Conservation (phyloP, 306 rosid species). For the Calophaca sinica region DNA sequence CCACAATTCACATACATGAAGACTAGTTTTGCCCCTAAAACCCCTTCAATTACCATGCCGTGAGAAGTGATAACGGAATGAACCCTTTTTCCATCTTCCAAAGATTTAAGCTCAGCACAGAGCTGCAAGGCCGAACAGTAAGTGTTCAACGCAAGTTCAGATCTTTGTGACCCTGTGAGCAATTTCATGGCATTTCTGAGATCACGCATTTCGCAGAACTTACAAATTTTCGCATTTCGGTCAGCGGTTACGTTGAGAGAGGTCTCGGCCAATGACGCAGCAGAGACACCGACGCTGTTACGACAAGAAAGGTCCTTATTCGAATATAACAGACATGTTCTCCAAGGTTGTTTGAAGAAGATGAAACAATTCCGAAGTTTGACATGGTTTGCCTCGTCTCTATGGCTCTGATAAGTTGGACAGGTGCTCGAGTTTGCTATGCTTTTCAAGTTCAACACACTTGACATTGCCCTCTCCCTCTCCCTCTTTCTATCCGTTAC, state of each 20-base stretch:
- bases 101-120: constrained; percentile 63
- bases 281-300: constrained; percentile 24
- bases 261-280: constrained; percentile 45
- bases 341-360: constrained; percentile 49
- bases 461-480: constrained; percentile 43
- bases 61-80: constrained; percentile 58
- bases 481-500: constrained; percentile 22
- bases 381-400: background rate
- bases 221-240: constrained; percentile 40
- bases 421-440: constrained; percentile 39
- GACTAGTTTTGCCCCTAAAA: constrained; percentile 69
- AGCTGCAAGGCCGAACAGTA: constrained; percentile 78
- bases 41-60: constrained; percentile 49
- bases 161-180: constrained; percentile 50
- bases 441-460: constrained; percentile 39
- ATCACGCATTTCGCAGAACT: constrained; percentile 63
- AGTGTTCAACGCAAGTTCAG: constrained; percentile 56
- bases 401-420: constrained; percentile 26
- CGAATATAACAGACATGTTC: constrained; percentile 32
- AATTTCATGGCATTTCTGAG: constrained; percentile 60
- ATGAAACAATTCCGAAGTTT: constrained; percentile 43
- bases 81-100: constrained; percentile 68
- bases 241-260: constrained; percentile 1
- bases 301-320: constrained; percentile 42
- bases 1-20: constrained; percentile 76